These are phyloP conservation scores for Epichloe hybrida DNA, from an alignment of 2,329 filamentous ascomycete species.

Conservation along the genomic window DNA sequence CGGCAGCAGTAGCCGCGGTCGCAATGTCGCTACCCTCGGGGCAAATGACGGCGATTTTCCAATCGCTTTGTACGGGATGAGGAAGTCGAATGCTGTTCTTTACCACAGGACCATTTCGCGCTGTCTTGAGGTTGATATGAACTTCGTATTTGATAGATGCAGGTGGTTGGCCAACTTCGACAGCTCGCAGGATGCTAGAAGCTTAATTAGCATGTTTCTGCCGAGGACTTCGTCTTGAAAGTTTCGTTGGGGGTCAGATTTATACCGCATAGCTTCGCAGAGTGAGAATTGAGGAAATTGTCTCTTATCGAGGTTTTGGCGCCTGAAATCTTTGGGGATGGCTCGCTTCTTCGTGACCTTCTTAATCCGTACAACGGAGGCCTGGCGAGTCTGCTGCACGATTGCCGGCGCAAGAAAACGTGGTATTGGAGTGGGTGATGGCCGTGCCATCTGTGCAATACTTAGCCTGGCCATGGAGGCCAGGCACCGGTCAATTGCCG, in stretches of 20 bases:
- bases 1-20: slow-evolving; percentile 59
- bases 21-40: slow-evolving; percentile 66
- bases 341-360: slow-evolving; percentile 45
- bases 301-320: slow-evolving; percentile 52
- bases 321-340: slow-evolving; percentile 50
- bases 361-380: slow-evolving; percentile 29
- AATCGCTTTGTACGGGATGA: slow-evolving; percentile 77
- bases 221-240: background rate
- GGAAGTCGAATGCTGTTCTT: slow-evolving; percentile 81
- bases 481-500: slow-evolving; percentile 38
- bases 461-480: slow-evolving; percentile 40
- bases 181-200: slow-evolving; percentile 71
- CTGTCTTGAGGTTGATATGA: slow-evolving; percentile 66
- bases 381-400: slow-evolving; percentile 31
- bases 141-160: slow-evolving; percentile 75
- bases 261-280: slow-evolving; percentile 81
- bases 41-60: slow-evolving; percentile 81
- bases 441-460: slow-evolving; percentile 28
- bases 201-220: background rate
- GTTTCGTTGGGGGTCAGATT: background rate
- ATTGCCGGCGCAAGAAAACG: slow-evolving; percentile 35
- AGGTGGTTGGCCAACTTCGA: slow-evolving; percentile 74
- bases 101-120: slow-evolving; percentile 74
- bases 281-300: slow-evolving; percentile 59
- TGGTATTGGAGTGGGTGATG: slow-evolving; percentile 30